Conservation (phyloP, 179 eudicot species). For the Gypsophila paniculata region DNA sequence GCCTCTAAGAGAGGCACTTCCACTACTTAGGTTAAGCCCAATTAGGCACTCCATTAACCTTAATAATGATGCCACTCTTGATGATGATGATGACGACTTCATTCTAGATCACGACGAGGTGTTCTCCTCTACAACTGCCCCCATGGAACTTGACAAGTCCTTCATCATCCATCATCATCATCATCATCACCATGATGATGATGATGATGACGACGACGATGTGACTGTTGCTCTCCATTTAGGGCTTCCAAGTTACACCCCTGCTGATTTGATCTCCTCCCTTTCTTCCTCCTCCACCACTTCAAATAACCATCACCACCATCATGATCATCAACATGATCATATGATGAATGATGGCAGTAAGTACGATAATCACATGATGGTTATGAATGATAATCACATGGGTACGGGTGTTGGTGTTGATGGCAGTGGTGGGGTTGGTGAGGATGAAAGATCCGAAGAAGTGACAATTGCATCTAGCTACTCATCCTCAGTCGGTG, state of each 20-base stretch:
- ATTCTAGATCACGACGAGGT: conserved; percentile 20
- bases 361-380: not conserved
- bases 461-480: conserved; percentile 37
- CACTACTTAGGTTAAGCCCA: conserved; percentile 64
- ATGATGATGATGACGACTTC: not conserved
- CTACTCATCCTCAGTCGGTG: conserved; percentile 17
- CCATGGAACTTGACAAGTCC: conserved; percentile 45
- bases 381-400: conserved; percentile 8
- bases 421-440: not conserved
- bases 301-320: conserved; percentile 28
- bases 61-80: conserved; percentile 20
- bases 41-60: conserved; percentile 31
- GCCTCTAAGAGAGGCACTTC: conserved; percentile 72
- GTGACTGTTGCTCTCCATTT: conserved; percentile 51
- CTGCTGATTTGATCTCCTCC: conserved; percentile 40
- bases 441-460: conserved; percentile 26
- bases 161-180: not conserved
- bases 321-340: conserved; percentile 6
- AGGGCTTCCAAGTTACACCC: conserved; percentile 51
- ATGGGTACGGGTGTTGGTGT: not conserved
- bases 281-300: conserved; percentile 28
- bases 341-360: conserved; percentile 13
- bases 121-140: conserved; percentile 29
- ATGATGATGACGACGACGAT: conserved; percentile 23
- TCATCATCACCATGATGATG: not conserved